Evolutionary conservation across 2,329 filamentous ascomycete genomes (phyloP).

Genomic region (Pseudopyrenochaeta lycopersici): DNA sequence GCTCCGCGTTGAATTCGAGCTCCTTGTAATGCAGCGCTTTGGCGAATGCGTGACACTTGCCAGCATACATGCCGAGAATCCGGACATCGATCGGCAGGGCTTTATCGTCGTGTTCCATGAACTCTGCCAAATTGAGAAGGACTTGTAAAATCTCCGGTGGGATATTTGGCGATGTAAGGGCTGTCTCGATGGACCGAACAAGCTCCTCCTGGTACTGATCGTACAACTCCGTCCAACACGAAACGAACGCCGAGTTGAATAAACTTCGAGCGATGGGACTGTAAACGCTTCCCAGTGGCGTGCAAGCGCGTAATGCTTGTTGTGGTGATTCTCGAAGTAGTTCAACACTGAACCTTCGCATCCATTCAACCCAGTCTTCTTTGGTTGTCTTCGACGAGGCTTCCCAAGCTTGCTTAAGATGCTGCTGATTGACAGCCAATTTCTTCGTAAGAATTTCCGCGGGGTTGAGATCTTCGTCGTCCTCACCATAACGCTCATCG

Average conservation of each 20-base stretch:
- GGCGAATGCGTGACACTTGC: conserved; percentile 95
- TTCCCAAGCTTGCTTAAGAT: conserved; percentile 97
- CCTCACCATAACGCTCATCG: conserved; percentile 79
- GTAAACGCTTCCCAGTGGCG: conserved; percentile 88
- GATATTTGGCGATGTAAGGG: conserved; percentile 93
- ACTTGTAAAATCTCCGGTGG: conserved; percentile 95
- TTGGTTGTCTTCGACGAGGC: conserved; percentile 95
- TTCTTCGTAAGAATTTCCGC: conserved; percentile 91
- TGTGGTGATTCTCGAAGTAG: conserved; percentile 95
- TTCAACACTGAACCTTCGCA: conserved; percentile 94
- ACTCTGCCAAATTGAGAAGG: conserved; percentile 94
- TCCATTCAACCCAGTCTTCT: conserved; percentile 99
- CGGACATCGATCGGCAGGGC: conserved; percentile 96
- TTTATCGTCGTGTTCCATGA: conserved; percentile 99
- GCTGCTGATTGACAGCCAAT: conserved; percentile 95
- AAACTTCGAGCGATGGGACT: conserved; percentile 89
- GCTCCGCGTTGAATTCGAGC: conserved; percentile 96
- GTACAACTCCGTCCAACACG: conserved; percentile 97
- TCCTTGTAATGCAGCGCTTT: conserved; percentile 99
- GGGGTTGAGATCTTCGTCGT: conserved; percentile 80
- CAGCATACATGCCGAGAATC: conserved; percentile 91
- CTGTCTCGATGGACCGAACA: conserved; percentile 93
- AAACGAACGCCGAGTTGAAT: conserved; percentile 99
- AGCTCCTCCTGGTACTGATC: conserved; percentile 97
- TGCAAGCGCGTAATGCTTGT: conserved; percentile 91